Evolutionary conservation across 768 basidiomycete genomes (phyloP).

Genomic region (Lepiota subincarnata): DNA sequence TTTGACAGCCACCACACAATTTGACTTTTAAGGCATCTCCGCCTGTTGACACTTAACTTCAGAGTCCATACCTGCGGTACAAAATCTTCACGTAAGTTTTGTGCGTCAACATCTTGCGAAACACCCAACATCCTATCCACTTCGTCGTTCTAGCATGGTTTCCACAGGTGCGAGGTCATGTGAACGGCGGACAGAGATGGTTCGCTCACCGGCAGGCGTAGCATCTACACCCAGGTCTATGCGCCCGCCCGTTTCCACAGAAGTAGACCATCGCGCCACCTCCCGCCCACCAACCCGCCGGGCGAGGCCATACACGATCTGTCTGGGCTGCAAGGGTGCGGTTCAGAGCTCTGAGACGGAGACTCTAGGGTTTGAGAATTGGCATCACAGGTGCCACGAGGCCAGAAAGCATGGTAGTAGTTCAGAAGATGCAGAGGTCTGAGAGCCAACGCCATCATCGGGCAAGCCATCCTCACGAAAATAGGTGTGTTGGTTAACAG

Average conservation of each 20-base stretch:
- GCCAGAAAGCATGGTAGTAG: not conserved
- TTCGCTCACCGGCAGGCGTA: not conserved
- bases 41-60: too few relatives aligned
- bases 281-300: not conserved
- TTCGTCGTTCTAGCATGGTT: too few relatives aligned
- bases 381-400: conserved; percentile 3
- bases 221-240: not conserved
- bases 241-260: not conserved
- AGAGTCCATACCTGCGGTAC: too few relatives aligned
- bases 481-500: too few relatives aligned
- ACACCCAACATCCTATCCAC: too few relatives aligned
- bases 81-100: too few relatives aligned
- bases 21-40: too few relatives aligned
- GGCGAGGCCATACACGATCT: conserved; percentile 2
- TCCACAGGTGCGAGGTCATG: too few relatives aligned
- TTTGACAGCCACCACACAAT: too few relatives aligned
- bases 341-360: not conserved
- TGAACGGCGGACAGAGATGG: too few relatives aligned
- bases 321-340: not conserved
- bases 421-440: not conserved
- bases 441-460: not conserved
- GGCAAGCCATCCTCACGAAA: too few relatives aligned
- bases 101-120: too few relatives aligned
- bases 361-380: not conserved
- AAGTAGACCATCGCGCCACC: not conserved